Conservation (phyloP, 345 rosid genomes). For the Euphorbia pulcherrima region DNA sequence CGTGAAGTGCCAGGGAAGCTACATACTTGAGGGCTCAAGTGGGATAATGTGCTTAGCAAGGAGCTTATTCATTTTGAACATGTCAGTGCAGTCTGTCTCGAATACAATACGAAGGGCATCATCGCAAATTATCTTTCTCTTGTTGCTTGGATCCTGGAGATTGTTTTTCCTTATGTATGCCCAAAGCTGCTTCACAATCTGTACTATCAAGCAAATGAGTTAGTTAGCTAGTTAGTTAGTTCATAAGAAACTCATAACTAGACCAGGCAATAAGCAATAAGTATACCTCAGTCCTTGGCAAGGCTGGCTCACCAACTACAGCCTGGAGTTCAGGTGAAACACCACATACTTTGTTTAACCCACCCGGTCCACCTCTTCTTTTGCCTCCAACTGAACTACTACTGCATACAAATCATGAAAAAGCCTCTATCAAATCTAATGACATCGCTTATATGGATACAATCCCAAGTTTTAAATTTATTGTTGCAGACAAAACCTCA, state of each 20-base stretch:
- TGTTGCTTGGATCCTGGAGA: constrained; percentile 98
- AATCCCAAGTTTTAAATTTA: background rate
- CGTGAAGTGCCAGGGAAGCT: background rate
- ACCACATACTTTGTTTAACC: constrained; percentile 89
- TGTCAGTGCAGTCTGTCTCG: constrained; percentile 97
- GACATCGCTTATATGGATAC: background rate
- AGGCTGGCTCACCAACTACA: constrained; percentile 86
- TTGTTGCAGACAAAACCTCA: background rate
- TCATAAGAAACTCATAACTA: background rate
- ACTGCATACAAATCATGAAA: constrained; percentile 39
- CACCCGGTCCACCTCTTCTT: constrained; percentile 95
- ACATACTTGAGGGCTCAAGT: constrained; percentile 78
- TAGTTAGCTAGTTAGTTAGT: constrained; percentile 3
- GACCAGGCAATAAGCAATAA: background rate
- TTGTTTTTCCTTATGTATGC: constrained; percentile 91
- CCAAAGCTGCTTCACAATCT: constrained; percentile 98
- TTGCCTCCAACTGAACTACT: constrained; percentile 63
- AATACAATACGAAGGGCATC: constrained; percentile 83
- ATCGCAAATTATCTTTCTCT: constrained; percentile 93
- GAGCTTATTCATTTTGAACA: constrained; percentile 97
- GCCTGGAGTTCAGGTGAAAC: constrained; percentile 91
- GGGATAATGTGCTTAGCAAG: constrained; percentile 85
- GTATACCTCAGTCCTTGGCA: constrained; percentile 88
- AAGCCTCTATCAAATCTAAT: background rate
- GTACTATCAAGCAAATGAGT: constrained; percentile 17